Evolutionary conservation across 768 basidiomycete species (phyloP), one percentile per base, ranked within the genome.

Genomic region (Roridomyces roridus): DNA sequence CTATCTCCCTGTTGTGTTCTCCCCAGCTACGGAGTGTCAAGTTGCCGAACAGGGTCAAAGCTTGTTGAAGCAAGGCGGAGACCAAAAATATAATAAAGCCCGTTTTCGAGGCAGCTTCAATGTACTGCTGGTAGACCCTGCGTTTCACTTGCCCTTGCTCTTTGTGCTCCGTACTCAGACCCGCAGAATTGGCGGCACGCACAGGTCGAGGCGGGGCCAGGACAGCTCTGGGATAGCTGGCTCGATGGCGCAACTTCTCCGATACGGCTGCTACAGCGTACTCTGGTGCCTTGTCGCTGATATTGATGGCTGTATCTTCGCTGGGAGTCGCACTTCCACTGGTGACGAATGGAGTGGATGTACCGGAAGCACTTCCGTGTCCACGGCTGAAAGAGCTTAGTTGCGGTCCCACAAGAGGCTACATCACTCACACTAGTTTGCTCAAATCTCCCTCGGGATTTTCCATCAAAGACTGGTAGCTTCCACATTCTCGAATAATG

Each of bases 71-170:
- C 40, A 85, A 46, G 5, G 81, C 84, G 7, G 80, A 74, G 20
- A 88, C 45, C 7, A 94, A 58, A 59, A 90, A 89, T 59, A 90
- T 62, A 6, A 67, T 66, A 67, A 92, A 94, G 1, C 92, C 94
- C 1, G 76, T 62, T 59, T 80, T 85, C 2, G 92, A 94, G 8
- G 92, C 91, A 0, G 94, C 91, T 52, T 84, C 74, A 63, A 96
- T 80, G 67, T 97, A 97, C 53, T 85, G 75, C 46, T 72, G 67
- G 69, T 97, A 97, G 2, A 97, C 92, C 6, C 81, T 74, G 14
- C 68, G 65, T 71, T 94, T 94, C 53, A 96, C 94, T 23, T 81
- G 82, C 5, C 94, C 94, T 67, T 88, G 86, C 65, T 94, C 92
- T 49, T 77, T 80, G 68, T 92, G 88, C 67, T 92, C 91, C 65